Evolutionary conservation across 176 grass and related monocot species (phyloP), one percentile per base, ranked within the genome.

Genomic region (Poa pratensis): DNA sequence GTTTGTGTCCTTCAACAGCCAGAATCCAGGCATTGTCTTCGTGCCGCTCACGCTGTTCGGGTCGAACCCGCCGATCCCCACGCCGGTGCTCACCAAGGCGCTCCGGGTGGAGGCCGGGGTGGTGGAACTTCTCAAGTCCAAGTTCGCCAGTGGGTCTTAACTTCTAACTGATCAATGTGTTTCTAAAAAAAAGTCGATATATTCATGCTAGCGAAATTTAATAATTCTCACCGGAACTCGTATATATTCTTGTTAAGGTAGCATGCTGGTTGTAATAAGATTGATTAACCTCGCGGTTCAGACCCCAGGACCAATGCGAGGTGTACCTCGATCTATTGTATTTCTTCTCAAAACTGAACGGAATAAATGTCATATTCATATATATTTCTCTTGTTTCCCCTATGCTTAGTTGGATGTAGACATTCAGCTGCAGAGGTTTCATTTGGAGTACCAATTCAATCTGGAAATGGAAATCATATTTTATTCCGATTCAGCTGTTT

Each of bases 1-100:
- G 67, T 63, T 95, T 0, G 89, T 88, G 5, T 79, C 88, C 24
- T 95, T 95, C 90, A 86, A 95, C 63, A 95, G 93, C 90, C 88
- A 95, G 82, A 66, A 87, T 19, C 90, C 93, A 0, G 93, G 93
- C 5, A 87, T 86, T 4, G 6, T 90, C 48, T 70, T 92, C 30
- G 88, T 87, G 19, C 72, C 85, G 0, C 18, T 75, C 3, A 81
- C 85, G 3, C 15, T 95, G 32, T 95, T 95, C 26, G 90, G 83
- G 7, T 86, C 93, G 4, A 90, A 65, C 1, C 93, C 93, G 0
- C 67, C 79, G 0, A 95, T 95, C 51, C 90, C 88, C 0, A 90
- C 85, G 2, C 82, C 88, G 2, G 88, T 95, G 79, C 86, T 95
- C 27, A 30, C 48, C n/a, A 95, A 82, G 75, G 79, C 93, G 3